These are phyloP conservation scores for Sicyos edulis DNA, from an alignment of 306 rosid genomes.

Conservation along the genomic window DNA sequence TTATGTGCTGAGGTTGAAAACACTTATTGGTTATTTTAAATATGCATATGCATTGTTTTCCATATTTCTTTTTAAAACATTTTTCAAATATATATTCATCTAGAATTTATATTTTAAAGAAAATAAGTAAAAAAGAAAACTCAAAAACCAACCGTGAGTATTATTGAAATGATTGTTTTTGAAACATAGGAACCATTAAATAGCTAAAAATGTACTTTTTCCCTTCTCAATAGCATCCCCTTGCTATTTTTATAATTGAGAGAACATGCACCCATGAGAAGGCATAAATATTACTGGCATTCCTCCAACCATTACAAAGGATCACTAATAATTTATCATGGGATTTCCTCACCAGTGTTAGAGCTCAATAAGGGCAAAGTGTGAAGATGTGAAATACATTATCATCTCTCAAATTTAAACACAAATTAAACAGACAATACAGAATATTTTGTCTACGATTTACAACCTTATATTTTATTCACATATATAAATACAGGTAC, in stretches of 20 bases:
- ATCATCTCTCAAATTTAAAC: slow-evolving; percentile 11
- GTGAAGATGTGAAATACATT: neutral
- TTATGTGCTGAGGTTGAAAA: no score
- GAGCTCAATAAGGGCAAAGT: neutral
- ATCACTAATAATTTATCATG: neutral
- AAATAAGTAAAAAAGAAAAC: no score
- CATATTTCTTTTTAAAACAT: no score
- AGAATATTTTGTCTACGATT: slow-evolving; percentile 9
- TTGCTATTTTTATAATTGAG: neutral
- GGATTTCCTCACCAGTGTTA: neutral
- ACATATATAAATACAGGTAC: slow-evolving; percentile 22
- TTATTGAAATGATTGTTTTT: no score
- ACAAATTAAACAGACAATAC: neutral
- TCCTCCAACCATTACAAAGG: neutral
- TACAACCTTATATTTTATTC: slow-evolving; percentile 31
- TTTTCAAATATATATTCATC: no score
- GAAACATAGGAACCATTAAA: no score
- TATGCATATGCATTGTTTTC: no score
- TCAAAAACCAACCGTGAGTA: no score
- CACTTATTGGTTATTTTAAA: no score
- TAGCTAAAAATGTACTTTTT: no score
- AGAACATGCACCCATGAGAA: neutral
- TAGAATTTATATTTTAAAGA: no score
- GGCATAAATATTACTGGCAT: neutral
- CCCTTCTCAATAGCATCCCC: no score